These are phyloP conservation scores for Mycena sp. DNA, from an alignment of 1,284 basidiomycete genomes.

Conservation along the genomic window DNA sequence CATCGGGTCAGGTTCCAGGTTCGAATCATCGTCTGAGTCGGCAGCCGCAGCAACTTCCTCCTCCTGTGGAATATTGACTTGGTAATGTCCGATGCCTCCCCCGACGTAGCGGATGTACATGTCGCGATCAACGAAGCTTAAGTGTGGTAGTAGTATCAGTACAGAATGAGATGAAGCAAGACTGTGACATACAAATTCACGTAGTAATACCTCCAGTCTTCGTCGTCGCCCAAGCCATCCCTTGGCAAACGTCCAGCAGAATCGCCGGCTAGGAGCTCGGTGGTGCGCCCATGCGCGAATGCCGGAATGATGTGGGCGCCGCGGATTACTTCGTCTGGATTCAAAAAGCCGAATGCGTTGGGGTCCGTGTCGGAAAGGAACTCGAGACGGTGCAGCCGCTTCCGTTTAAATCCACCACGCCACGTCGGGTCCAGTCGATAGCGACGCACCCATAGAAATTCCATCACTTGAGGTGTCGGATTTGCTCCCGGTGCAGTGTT, in stretches of 20 bases:
- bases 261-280: not conserved
- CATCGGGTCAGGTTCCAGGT: too few relatives aligned
- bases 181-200: constrained; percentile 20
- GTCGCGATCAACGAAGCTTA: constrained; percentile 18
- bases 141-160: not conserved
- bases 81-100: constrained; percentile 16
- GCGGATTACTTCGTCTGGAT: too few relatives aligned
- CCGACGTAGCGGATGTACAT: constrained; percentile 20
- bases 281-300: constrained; percentile 32
- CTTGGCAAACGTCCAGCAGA: constrained; percentile 12
- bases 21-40: not conserved
- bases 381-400: constrained; percentile 34
- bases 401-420: constrained; percentile 26
- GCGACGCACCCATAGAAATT: constrained; percentile 44
- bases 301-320: too few relatives aligned
- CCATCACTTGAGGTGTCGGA: constrained; percentile 30
- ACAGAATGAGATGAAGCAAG: too few relatives aligned
- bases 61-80: not conserved
- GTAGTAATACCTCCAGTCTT: too few relatives aligned
- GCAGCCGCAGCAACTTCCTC: not conserved
- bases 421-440: constrained; percentile 25
- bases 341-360: too few relatives aligned
- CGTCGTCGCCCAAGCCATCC: not conserved
- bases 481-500: constrained; percentile 17
- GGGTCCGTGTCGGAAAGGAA: too few relatives aligned